Percentiles rank a stretch among this genome's conserved stretches.
Conservation (phyloP, 1,284 basidiomycete genomes). For the Papiliotrema nemorosa region DNA sequence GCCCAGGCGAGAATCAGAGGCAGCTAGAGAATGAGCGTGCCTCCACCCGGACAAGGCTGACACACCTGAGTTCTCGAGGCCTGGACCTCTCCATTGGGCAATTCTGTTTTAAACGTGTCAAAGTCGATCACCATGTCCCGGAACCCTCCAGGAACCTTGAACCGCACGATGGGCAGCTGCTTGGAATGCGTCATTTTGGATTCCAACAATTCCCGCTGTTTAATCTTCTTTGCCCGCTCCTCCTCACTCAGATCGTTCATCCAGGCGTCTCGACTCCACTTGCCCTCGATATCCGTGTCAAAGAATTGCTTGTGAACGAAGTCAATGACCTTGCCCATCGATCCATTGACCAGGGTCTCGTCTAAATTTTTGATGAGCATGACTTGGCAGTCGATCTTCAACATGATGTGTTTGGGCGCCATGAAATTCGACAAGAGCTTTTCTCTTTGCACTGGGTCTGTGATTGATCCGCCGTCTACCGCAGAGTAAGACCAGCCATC, state of each 20-base stretch:
- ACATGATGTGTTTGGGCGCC: slow-evolving; percentile 58
- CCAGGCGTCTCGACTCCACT: slow-evolving; percentile 20
- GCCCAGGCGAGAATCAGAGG: slow-evolving; percentile 87
- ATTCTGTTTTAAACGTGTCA: slow-evolving; percentile 79
- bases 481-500: slow-evolving; percentile 55
- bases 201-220: slow-evolving; percentile 39
- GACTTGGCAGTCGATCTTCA: slow-evolving; percentile 64
- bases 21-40: slow-evolving; percentile 51
- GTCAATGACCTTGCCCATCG: slow-evolving; percentile 67
- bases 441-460: slow-evolving; percentile 56
- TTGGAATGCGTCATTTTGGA: slow-evolving; percentile 27
- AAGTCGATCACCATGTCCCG: slow-evolving; percentile 61
- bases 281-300: slow-evolving; percentile 24
- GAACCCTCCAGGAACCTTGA: slow-evolving; percentile 58
- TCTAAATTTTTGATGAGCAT: slow-evolving; percentile 76
- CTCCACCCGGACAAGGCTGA: background rate
- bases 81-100: slow-evolving; percentile 76
- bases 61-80: slow-evolving; percentile 66
- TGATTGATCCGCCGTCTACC: slow-evolving; percentile 57
- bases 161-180: slow-evolving; percentile 71
- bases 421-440: slow-evolving; percentile 71
- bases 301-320: slow-evolving; percentile 53
- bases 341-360: slow-evolving; percentile 76
- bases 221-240: slow-evolving; percentile 46
- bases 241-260: slow-evolving; percentile 24